phyloP scores from a whole-genome alignment of 1,284 basidiomycete species.

The Fistulinella cinereoalba region DNA sequence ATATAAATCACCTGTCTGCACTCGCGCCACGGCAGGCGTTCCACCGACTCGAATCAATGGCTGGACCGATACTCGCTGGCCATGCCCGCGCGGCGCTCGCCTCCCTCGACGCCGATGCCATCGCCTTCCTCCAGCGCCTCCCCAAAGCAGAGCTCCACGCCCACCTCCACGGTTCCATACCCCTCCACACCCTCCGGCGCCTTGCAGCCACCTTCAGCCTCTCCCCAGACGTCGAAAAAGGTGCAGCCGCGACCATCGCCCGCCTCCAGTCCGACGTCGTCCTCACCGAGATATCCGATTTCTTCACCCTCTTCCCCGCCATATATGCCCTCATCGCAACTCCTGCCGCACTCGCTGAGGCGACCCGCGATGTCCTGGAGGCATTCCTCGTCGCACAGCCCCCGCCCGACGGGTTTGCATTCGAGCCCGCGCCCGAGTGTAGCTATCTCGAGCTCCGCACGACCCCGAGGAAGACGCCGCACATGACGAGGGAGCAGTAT shows the following conservation, averaged over 20 bases:
- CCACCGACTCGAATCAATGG: too few relatives aligned
- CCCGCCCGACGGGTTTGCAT: slow-evolving; percentile 23
- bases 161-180: slow-evolving; percentile 81
- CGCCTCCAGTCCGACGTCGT: slow-evolving; percentile 48
- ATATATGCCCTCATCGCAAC: slow-evolving; percentile 74
- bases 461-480: slow-evolving; percentile 56
- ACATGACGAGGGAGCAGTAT: slow-evolving; percentile 59
- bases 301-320: slow-evolving; percentile 72
- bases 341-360: slow-evolving; percentile 48
- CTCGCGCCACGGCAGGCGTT: too few relatives aligned
- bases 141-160: slow-evolving; percentile 83
- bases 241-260: slow-evolving; percentile 16
- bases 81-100: slow-evolving; percentile 44
- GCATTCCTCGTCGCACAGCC: slow-evolving; percentile 47
- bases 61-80: too few relatives aligned
- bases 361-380: slow-evolving; percentile 59
- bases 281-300: slow-evolving; percentile 59
- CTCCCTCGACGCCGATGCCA: slow-evolving; percentile 49
- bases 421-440: slow-evolving; percentile 43
- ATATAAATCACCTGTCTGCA: too few relatives aligned
- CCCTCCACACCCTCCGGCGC: slow-evolving; percentile 58
- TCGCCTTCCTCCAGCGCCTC: slow-evolving; percentile 55
- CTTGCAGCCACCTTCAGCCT: slow-evolving; percentile 52
- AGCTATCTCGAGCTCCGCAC: slow-evolving; percentile 72
- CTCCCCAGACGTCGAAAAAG: slow-evolving; percentile 10